These are phyloP conservation scores for Bipolaris sorokiniana DNA, from an alignment of 2,329 filamentous ascomycete species.

Conservation along the genomic window DNA sequence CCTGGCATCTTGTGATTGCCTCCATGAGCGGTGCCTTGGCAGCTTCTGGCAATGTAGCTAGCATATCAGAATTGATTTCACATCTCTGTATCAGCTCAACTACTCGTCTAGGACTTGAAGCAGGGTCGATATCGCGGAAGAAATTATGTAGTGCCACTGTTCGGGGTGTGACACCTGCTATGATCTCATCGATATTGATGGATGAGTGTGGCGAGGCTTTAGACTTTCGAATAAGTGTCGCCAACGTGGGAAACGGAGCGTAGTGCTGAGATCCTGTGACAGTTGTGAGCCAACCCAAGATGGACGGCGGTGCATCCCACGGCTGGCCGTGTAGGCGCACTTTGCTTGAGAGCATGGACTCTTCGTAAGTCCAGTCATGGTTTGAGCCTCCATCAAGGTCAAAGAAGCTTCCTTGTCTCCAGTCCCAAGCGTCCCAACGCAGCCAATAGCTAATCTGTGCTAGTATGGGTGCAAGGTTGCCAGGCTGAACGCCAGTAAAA, in stretches of 20 bases:
- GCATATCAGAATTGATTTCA: slow-evolving; percentile 68
- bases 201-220: slow-evolving; percentile 48
- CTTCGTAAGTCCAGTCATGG: slow-evolving; percentile 63
- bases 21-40: slow-evolving; percentile 82
- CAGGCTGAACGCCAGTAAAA: slow-evolving; percentile 52
- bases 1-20: slow-evolving; percentile 81
- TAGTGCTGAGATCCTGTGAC: slow-evolving; percentile 40
- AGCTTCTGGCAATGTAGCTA: slow-evolving; percentile 86
- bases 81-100: slow-evolving; percentile 76
- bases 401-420: slow-evolving; percentile 60
- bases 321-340: slow-evolving; percentile 40
- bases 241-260: slow-evolving; percentile 46
- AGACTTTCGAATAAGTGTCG: slow-evolving; percentile 45
- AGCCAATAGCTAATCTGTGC: slow-evolving; percentile 85
- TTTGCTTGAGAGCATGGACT: slow-evolving; percentile 47
- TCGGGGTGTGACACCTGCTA: slow-evolving; percentile 50
- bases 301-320: slow-evolving; percentile 60
- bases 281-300: slow-evolving; percentile 59
- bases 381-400: slow-evolving; percentile 65
- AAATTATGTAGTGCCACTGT: slow-evolving; percentile 74
- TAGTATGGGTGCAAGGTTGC: slow-evolving; percentile 72
- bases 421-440: slow-evolving; percentile 70
- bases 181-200: slow-evolving; percentile 45
- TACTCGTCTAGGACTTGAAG: slow-evolving; percentile 60
- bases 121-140: slow-evolving; percentile 58